Conservation (phyloP, 345 rosid species). For the Syzygium grande region DNA sequence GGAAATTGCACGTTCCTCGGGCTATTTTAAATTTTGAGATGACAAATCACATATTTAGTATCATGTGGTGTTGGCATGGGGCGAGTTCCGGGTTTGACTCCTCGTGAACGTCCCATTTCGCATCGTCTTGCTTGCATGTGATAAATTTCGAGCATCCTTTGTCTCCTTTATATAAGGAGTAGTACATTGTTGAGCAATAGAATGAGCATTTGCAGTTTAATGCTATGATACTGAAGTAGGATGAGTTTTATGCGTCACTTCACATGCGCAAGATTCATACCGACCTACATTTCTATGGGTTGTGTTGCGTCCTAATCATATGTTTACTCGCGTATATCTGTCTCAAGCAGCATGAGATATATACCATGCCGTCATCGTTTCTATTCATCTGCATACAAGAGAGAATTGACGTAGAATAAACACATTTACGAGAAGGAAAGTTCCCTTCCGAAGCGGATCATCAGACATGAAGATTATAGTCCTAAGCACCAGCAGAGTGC, state of each 20-base stretch:
- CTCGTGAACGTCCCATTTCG: neutral
- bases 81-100: neutral
- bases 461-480: neutral
- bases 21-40: neutral
- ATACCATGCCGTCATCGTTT: neutral
- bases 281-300: neutral
- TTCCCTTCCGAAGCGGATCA: neutral
- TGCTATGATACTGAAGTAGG: neutral
- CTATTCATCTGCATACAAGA: neutral
- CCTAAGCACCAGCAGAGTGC: neutral
- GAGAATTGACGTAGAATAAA: neutral
- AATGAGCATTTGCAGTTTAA: neutral
- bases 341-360: rapidly evolving
- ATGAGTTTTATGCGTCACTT: neutral
- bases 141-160: neutral
- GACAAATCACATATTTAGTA: neutral
- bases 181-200: neutral
- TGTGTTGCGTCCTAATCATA: neutral
- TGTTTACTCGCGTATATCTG: neutral
- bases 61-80: neutral
- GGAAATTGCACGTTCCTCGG: neutral
- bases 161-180: neutral
- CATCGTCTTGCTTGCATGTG: neutral
- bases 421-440: neutral
- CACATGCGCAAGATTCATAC: neutral